phyloP scores from a whole-genome alignment of 495 filamentous ascomycete species.

The Neurospora hispaniola region DNA sequence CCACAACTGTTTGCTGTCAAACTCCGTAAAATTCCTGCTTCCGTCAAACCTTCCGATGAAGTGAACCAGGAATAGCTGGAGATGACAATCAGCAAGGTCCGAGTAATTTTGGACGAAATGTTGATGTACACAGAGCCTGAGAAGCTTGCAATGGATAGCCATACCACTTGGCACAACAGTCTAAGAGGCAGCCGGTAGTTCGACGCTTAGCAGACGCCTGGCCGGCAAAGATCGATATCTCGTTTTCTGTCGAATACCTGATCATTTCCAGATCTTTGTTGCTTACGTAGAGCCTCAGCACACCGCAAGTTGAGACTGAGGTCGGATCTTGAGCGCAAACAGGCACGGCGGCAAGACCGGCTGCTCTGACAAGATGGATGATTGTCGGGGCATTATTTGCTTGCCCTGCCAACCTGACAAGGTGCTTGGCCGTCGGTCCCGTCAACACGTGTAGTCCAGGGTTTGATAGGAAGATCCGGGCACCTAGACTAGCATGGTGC shows the following conservation, averaged over 20 bases:
- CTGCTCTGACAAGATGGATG: neutral
- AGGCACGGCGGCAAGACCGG: neutral
- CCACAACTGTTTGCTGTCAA: neutral
- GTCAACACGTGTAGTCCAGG: neutral
- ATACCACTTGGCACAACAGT: neutral
- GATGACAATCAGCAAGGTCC: neutral
- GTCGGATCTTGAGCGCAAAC: neutral
- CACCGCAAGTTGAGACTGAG: neutral
- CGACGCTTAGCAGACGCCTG: neutral
- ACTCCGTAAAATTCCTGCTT: neutral
- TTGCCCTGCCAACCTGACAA: neutral
- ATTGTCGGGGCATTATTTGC: neutral
- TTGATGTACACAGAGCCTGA: neutral
- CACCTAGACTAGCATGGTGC: neutral
- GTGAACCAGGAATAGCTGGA: neutral
- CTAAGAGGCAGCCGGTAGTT: neutral
- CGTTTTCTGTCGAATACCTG: neutral
- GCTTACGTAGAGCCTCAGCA: neutral
- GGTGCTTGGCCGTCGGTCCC: neutral
- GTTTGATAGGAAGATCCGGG: neutral
- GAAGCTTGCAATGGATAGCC: neutral
- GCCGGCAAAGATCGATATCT: neutral
- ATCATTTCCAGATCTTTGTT: neutral
- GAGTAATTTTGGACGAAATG: neutral
- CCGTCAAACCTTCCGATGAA: neutral